A percentile compares a stretch with the other conserved stretches of the same genome.
These are phyloP conservation scores for Marchantia paleacea DNA, from an alignment of 225 moss, liverwort and hornwort species.

Conservation along the genomic window DNA sequence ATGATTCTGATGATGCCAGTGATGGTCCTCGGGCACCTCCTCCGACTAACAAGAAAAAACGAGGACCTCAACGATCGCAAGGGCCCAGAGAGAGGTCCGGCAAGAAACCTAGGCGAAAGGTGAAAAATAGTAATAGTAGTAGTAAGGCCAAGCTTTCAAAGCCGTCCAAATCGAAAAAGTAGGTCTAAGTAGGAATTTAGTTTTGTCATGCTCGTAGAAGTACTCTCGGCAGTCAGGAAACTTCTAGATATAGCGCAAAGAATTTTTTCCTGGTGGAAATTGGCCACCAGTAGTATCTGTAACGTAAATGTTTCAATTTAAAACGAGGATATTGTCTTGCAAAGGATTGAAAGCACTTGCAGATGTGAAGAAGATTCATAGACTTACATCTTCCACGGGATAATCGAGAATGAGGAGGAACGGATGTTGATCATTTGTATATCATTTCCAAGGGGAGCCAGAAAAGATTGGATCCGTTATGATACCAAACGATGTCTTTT, in stretches of 20 bases:
- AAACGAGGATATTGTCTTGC: not conserved
- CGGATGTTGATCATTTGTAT: no score
- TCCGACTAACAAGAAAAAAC: conserved; percentile 7
- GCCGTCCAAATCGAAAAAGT: not conserved
- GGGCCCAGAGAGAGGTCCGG: not conserved
- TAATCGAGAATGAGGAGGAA: no score
- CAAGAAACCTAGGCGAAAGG: conserved; percentile 3
- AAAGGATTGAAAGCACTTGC: no score
- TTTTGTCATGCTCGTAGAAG: not conserved
- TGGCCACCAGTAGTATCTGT: not conserved
- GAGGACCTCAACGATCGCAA: not conserved
- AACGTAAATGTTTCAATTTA: not conserved
- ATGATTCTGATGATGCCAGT: conserved; percentile 11
- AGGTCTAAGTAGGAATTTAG: not conserved
- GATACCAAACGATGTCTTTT: no score
- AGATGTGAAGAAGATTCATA: no score
- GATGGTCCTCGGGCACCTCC: not conserved
- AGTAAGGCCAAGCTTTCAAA: not conserved
- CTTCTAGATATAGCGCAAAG: not conserved
- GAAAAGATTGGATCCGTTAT: no score
- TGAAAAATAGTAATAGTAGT: not conserved
- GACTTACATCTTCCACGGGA: no score
- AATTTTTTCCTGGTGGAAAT: not conserved
- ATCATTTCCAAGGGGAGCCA: no score
- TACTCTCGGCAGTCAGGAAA: not conserved